phyloP scores from a whole-genome alignment of 352 stramenopile genomes.

The Globisporangium spinosum region DNA sequence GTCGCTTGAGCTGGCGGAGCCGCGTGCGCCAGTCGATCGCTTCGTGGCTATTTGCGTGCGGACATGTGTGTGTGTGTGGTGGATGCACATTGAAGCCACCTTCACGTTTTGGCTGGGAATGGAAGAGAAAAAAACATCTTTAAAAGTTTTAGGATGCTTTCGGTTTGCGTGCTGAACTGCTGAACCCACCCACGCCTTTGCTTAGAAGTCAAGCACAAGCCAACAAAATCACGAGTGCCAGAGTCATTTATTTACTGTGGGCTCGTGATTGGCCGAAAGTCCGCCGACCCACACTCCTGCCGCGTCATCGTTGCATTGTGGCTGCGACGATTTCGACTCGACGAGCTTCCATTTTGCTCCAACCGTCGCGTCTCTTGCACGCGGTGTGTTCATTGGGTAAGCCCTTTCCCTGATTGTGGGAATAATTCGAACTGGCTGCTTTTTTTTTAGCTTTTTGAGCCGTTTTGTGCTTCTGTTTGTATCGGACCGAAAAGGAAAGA shows the following conservation, averaged over 20 bases:
- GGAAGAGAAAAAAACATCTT: not conserved
- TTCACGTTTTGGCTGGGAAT: not conserved
- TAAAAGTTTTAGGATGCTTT: not conserved
- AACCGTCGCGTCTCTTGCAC: constrained; percentile 4
- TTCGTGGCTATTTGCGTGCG: not conserved
- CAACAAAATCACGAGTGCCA: not conserved
- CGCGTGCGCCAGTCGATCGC: constrained; percentile 1
- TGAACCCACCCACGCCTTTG: not conserved
- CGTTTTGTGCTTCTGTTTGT: not conserved
- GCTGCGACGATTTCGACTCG: constrained; percentile 7
- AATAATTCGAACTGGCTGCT: constrained; percentile 10
- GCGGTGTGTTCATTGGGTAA: constrained; percentile 5
- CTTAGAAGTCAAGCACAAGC: not conserved
- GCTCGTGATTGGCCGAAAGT: not conserved
- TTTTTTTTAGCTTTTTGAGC: not conserved
- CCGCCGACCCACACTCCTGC: constrained; percentile 1
- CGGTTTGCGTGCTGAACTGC: not conserved
- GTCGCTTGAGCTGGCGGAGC: not conserved
- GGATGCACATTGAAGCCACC: constrained; percentile 3
- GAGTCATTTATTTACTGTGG: not conserved
- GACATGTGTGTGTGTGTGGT: not conserved
- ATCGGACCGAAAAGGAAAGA: not conserved
- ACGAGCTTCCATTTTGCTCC: constrained; percentile 15
- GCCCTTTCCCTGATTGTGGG: not conserved
- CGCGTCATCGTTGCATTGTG: constrained; percentile 5